Percentiles rank a stretch among this genome's conserved stretches.
Conservation (phyloP, 768 basidiomycete species). For the Macrocybe gigantea region DNA sequence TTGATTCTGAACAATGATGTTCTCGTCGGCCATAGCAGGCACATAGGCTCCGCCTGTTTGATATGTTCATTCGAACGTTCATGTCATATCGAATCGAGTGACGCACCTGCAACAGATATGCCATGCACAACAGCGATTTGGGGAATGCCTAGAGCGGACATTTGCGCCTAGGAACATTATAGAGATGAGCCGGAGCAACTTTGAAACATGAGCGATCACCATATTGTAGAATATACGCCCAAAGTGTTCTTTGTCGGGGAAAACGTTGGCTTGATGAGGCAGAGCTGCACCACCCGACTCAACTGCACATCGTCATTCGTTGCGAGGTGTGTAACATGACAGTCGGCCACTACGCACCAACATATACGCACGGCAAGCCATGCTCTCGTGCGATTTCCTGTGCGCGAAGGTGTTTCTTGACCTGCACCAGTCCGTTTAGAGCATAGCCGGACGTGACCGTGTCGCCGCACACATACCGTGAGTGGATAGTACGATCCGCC, state of each 20-base stretch:
- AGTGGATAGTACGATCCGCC: conserved; percentile 91
- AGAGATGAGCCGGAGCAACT: conserved; percentile 5
- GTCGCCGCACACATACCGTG: conserved; percentile 40
- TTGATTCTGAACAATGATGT: conserved; percentile 85
- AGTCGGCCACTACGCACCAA: conserved; percentile 48
- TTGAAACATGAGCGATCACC: conserved; percentile 35
- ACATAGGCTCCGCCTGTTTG: conserved; percentile 80
- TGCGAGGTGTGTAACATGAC: background rate
- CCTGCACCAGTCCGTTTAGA: conserved; percentile 28
- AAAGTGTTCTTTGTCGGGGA: conserved; percentile 94
- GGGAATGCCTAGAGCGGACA: conserved; percentile 88
- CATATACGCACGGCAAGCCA: conserved; percentile 84
- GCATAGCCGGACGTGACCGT: background rate
- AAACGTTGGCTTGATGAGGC: conserved; percentile 90
- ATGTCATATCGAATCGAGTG: background rate
- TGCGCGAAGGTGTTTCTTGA: conserved; percentile 94
- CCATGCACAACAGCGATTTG: conserved; percentile 94
- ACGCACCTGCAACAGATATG: conserved; percentile 80
- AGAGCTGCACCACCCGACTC: conserved; percentile 93
- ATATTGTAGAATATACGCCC: conserved; percentile 97
- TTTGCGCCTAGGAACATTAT: conserved; percentile 59
- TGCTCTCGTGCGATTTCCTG: conserved; percentile 95
- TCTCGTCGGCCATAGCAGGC: conserved; percentile 95
- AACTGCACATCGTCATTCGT: conserved; percentile 37
- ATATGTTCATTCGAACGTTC: conserved; percentile 4